phyloP scores from a whole-genome alignment of 495 filamentous ascomycete species.

The Annulohypoxylon moriforme region DNA sequence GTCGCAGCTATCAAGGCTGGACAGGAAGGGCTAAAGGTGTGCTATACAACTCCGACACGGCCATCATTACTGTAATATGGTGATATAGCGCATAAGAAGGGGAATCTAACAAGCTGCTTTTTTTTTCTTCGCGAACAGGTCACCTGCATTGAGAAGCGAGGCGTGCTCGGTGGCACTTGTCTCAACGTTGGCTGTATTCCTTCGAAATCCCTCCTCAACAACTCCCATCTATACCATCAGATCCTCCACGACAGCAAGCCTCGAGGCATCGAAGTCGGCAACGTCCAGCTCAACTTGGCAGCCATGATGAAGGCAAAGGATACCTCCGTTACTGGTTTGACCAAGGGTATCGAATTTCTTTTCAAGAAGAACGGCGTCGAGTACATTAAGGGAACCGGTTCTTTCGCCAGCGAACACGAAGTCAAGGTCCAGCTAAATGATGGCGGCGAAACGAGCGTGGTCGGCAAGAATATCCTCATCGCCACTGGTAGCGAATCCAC shows the following conservation, averaged over 20 bases:
- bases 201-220: conserved; percentile 99
- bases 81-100: background rate
- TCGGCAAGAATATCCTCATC: conserved; percentile 97
- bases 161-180: conserved; percentile 93
- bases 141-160: conserved; percentile 98
- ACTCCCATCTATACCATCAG: conserved; percentile 98
- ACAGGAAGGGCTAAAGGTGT: conserved; percentile 95
- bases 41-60: conserved; percentile 32
- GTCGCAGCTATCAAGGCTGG: conserved; percentile 99
- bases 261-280: conserved; percentile 92
- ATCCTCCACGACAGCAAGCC: conserved; percentile 96
- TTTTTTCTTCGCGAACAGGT: conserved; percentile 67
- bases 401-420: conserved; percentile 90
- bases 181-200: conserved; percentile 99
- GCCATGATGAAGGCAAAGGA: conserved; percentile 99
- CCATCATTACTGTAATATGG: conserved; percentile 3
- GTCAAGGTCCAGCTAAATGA: conserved; percentile 89
- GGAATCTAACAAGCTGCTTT: conserved; percentile 32
- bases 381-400: conserved; percentile 91
- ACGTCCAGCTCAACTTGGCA: conserved; percentile 93
- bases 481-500: conserved; percentile 94
- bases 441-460: conserved; percentile 84
- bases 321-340: conserved; percentile 85
- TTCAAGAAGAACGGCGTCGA: conserved; percentile 99
- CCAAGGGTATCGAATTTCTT: conserved; percentile 96